Percentiles rank a stretch among this genome's conserved stretches.
These are phyloP conservation scores for Fusarium sambucinum DNA, from an alignment of 2,329 filamentous ascomycete species.

Conservation along the genomic window DNA sequence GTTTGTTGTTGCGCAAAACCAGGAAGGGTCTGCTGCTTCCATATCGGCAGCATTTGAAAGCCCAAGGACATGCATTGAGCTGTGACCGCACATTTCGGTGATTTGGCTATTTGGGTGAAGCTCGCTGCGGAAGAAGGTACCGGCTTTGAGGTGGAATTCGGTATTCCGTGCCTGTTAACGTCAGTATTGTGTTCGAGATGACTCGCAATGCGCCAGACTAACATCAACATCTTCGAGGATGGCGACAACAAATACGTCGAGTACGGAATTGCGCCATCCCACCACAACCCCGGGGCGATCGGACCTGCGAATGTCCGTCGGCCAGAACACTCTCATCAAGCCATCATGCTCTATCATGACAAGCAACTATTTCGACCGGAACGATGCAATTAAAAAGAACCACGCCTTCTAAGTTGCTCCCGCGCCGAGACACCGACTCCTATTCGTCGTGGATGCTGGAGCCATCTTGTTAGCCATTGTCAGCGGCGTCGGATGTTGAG, in stretches of 20 bases:
- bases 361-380: constrained; percentile 49
- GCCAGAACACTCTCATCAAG: constrained; percentile 99
- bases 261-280: constrained; percentile 92
- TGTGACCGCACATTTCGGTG: constrained; percentile 84
- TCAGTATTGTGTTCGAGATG: constrained; percentile 41
- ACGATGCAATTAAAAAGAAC: constrained; percentile 79
- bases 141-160: constrained; percentile 86
- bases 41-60: constrained; percentile 74
- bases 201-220: constrained; percentile 48
- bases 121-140: constrained; percentile 84
- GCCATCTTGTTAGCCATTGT: constrained; percentile 34
- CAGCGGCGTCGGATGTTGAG: constrained; percentile 35
- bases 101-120: constrained; percentile 84
- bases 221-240: constrained; percentile 93
- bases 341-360: constrained; percentile 83
- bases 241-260: constrained; percentile 90
- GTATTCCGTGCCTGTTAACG: constrained; percentile 76
- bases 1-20: constrained; percentile 72
- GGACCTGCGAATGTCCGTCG: constrained; percentile 81
- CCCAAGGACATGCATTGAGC: constrained; percentile 87
- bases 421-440: constrained; percentile 89
- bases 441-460: constrained; percentile 83
- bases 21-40: constrained; percentile 70
- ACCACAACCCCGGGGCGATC: constrained; percentile 86
- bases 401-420: constrained; percentile 92